Evolutionary conservation across 345 rosid species (phyloP), one percentile per base, ranked within the genome.

Genomic region (Clausena lansium): DNA sequence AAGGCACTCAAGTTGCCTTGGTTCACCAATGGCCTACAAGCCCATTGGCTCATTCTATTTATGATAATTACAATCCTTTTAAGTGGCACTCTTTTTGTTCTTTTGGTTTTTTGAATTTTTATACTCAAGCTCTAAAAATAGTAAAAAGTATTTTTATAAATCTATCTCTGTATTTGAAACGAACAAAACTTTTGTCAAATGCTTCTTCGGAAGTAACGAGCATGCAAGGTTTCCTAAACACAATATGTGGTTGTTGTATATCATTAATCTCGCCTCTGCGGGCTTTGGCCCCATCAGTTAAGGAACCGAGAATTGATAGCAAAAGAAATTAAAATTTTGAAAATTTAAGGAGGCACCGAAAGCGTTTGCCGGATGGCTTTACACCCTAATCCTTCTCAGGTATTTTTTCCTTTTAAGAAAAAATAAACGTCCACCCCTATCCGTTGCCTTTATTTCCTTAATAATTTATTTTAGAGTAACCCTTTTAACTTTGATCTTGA

Each of bases 311-410:
- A 67, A 67, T 4, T 11, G n/a, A 32, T 22, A 3, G 17, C 50
- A 59, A 28, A 74, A 58, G 50, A 45, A 13, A 0, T 45, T 0
- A 15, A 50, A 50, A 50, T 1, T 30, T 30, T 1, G 15, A 50
- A 50, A 50, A 14, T 13, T n/a, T n/a, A 50, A 4, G 60, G 67
- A 71, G 61, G 66, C 78, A 84, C 84, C 84, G 84, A 81, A 79
- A 84, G 83, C 57, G 77, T 36, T 8, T 6, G 74, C 33, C 79
- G 28, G 8, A 63, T 22, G 55, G 74, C 82, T 78, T 81, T 84
- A 77, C 82, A 75, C 74, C 74, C 73, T 70, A 32, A 36, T 47
- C 74, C 22, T 62, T 50, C 75, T 39, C 38, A 50, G 25, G 50
- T 45, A 5, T 30, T 30, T 30, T 30, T n/a, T n/a, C n/a, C n/a